A percentile compares a stretch with the other conserved stretches of the same genome.
phyloP scores from a whole-genome alignment of 805 yeast species.

The Kuraishia capsulata region DNA sequence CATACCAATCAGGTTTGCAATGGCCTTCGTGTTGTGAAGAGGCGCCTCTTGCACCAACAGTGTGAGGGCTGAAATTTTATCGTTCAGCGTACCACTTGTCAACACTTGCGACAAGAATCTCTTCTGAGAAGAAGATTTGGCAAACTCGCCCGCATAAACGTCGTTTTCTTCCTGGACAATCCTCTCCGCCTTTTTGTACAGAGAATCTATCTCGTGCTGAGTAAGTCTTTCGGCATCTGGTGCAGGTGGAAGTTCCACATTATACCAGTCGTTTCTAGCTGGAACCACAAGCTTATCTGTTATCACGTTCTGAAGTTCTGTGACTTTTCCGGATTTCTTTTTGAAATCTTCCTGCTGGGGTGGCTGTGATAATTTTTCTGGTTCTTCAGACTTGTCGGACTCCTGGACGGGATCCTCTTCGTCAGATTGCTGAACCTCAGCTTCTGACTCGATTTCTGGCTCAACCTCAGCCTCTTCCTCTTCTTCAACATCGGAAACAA shows the following conservation, averaged over 20 bases:
- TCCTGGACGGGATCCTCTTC: conserved; percentile 11
- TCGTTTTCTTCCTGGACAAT: conserved; percentile 65
- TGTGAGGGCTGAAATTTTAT: conserved; percentile 92
- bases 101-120: conserved; percentile 84
- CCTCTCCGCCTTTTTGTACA: conserved; percentile 57
- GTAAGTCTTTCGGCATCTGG: conserved; percentile 27
- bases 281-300: conserved; percentile 50
- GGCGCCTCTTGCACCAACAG: conserved; percentile 94
- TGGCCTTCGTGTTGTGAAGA: conserved; percentile 73
- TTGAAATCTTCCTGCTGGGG: conserved; percentile 10
- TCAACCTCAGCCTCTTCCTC: conserved; percentile 27
- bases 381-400: conserved; percentile 13
- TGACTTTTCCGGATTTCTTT: conserved; percentile 14
- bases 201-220: conserved; percentile 47
- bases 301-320: conserved; percentile 36
- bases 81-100: conserved; percentile 86
- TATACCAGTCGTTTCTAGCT: conserved; percentile 70
- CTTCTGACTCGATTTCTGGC: conserved; percentile 13
- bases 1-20: conserved; percentile 67
- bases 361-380: conserved; percentile 22
- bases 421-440: conserved; percentile 15
- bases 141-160: conserved; percentile 61
- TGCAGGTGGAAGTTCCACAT: conserved; percentile 31
- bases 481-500: conserved; percentile 18
- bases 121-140: conserved; percentile 69